A percentile compares a stretch with the other conserved stretches of the same genome.
Conservation (phyloP, 495 filamentous ascomycete genomes). For the Penicillium canariense region DNA sequence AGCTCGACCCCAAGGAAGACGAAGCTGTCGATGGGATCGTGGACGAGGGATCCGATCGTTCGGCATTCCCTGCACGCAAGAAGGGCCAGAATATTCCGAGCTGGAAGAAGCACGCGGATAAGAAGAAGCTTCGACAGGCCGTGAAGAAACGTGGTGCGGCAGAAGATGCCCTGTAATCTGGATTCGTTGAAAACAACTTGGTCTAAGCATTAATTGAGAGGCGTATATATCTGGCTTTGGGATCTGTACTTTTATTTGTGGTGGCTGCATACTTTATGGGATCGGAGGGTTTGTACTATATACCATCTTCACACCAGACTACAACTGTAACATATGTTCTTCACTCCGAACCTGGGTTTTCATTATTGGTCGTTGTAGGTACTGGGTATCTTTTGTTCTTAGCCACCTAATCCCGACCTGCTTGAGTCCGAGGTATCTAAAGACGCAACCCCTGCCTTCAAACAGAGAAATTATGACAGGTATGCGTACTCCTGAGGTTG, state of each 20-base stretch:
- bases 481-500: background rate
- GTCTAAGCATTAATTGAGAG: slow-evolving; percentile 13
- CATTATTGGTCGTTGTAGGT: background rate
- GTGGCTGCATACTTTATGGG: slow-evolving; percentile 12
- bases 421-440: background rate
- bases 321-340: slow-evolving; percentile 22
- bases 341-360: slow-evolving; percentile 10
- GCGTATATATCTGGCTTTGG: slow-evolving; percentile 13
- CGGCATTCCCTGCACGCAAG: slow-evolving; percentile 29
- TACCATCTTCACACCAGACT: slow-evolving; percentile 17
- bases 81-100: slow-evolving; percentile 44
- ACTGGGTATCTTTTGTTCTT: background rate
- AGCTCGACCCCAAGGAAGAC: slow-evolving; percentile 26
- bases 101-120: slow-evolving; percentile 47
- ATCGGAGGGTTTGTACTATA: slow-evolving; percentile 20
- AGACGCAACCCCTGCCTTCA: background rate
- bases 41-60: background rate
- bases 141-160: slow-evolving; percentile 33
- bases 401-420: background rate
- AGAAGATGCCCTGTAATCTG: slow-evolving; percentile 22
- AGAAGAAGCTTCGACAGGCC: slow-evolving; percentile 43
- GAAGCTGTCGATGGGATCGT: slow-evolving; percentile 10
- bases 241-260: slow-evolving; percentile 10
- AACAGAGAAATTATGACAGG: background rate
- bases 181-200: slow-evolving; percentile 1